phyloP scores from a whole-genome alignment of 1,139 yeast species.

The Debaryomyces coudertii region DNA sequence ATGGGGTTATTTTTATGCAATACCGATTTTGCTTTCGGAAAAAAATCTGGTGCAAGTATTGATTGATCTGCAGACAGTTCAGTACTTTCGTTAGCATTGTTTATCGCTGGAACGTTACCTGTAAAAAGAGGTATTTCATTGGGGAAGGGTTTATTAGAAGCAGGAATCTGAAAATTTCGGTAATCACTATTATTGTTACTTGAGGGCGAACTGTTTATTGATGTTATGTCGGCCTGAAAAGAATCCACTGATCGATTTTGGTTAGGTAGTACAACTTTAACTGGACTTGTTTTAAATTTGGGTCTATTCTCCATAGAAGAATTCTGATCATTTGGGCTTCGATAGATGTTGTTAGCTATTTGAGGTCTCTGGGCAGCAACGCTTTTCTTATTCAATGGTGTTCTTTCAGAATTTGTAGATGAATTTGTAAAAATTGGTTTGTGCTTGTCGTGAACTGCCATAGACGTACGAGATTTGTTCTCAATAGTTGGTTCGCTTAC shows the following conservation, averaged over 20 bases:
- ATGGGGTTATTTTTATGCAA: constrained; percentile 12
- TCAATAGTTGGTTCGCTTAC: background rate
- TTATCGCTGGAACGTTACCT: background rate
- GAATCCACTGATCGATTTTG: constrained; percentile 33
- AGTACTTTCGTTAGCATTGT: background rate
- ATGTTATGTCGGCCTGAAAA: constrained; percentile 30
- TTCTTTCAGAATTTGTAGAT: background rate
- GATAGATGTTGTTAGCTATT: background rate
- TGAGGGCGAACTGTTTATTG: constrained; percentile 6
- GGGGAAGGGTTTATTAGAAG: background rate
- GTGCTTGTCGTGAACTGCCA: background rate
- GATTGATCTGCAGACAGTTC: constrained; percentile 13
- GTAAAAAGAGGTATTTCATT: constrained; percentile 4
- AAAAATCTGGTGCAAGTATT: constrained; percentile 7
- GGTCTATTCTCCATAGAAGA: background rate
- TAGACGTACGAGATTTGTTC: background rate
- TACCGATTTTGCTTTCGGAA: constrained; percentile 2
- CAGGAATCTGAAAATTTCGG: background rate
- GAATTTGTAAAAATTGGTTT: constrained; percentile 5
- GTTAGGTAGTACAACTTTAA: constrained; percentile 27
- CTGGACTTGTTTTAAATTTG: constrained; percentile 18
- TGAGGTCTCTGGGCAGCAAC: background rate
- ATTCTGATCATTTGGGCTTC: background rate
- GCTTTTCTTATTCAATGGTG: background rate
- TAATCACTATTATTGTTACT: background rate